Base-by-base conservation (phyloP, 345 rosid species). In the Rhizophora mangle region DNA sequence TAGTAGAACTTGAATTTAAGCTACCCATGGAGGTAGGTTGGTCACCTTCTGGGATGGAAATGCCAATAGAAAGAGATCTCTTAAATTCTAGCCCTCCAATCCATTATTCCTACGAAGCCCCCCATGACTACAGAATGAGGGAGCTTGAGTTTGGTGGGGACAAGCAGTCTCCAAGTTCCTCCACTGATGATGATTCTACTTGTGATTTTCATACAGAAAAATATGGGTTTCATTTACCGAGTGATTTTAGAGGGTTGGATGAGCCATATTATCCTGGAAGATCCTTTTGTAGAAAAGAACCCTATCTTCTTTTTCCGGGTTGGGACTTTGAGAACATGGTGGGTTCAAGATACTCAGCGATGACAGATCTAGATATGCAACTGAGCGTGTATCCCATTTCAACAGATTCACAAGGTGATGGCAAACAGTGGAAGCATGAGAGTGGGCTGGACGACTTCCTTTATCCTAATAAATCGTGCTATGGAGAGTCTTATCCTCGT, bases 251-350 rank as follows among this genome's bases (percentile, higher is more conserved):
- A 58, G 77, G 75, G 68, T 37, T 55, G 64, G 80, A 64, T 70
- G 76, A 54, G 55, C 73, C 31, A 52, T 53, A 49, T 27, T 54
- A 67, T 69, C 71, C 51, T 15, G 43, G 51, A 53, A 20, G 49
- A 43, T 63, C 65, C 6, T 54, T 70, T 36, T 53, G 46, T 43
- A 74, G 66, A 47, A 61, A 74, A 70, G 69, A 69, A 64, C 66
- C 67, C 32, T 78, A 70, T 21, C 32, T 82, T 32, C 77, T 80
- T 57, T 70, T 76, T 65, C 82, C 85, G 7, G 85, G 73, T 65
- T 84, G 89, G 89, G 81, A 85, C 67, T 72, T 62, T 31, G 73
- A 64, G 64, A 58, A 74, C 65, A 65, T 53, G 66, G 67, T 69
- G 32, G 64, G 74, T 78, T 81, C 82, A 47, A 80, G 78, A 55